Evolutionary conservation across 805 yeast genomes (phyloP).

Genomic region (Wickerhamiella kurtzmanii): DNA sequence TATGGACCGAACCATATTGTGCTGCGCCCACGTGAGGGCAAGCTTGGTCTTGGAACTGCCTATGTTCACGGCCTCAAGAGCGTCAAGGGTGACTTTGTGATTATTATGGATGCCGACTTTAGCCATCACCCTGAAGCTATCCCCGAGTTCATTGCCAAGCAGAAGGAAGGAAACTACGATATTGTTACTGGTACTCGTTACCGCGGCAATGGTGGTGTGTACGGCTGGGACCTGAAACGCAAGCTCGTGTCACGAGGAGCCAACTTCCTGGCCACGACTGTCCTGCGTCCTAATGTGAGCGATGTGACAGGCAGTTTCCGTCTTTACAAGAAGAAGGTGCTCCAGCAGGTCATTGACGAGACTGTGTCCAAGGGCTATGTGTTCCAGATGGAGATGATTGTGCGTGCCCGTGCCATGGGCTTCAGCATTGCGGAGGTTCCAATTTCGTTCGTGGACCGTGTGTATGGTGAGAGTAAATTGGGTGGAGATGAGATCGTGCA

Average conservation of each 20-base stretch:
- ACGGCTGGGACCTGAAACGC: constrained; percentile 73
- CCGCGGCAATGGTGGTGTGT: constrained; percentile 71
- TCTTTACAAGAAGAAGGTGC: constrained; percentile 55
- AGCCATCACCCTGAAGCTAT: constrained; percentile 65
- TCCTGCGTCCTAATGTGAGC: constrained; percentile 56
- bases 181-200: constrained; percentile 48
- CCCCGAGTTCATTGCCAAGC: constrained; percentile 59
- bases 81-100: constrained; percentile 60
- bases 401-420: constrained; percentile 63
- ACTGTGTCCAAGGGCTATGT: constrained; percentile 70
- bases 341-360: constrained; percentile 50
- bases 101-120: constrained; percentile 77
- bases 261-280: constrained; percentile 59
- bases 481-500: constrained; percentile 75
- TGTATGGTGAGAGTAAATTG: constrained; percentile 64
- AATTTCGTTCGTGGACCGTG: constrained; percentile 62
- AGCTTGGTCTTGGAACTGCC: constrained; percentile 69
- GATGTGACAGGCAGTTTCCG: constrained; percentile 71
- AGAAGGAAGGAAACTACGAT: constrained; percentile 30
- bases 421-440: constrained; percentile 68
- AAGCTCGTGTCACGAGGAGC: constrained; percentile 70
- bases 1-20: constrained; percentile 50
- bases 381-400: constrained; percentile 84
- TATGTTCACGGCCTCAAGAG: constrained; percentile 63
- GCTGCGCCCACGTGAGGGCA: constrained; percentile 60